Percentiles rank a stretch among this genome's conserved stretches.
These are phyloP conservation scores for Kalmanozyma brasiliensis DNA, from an alignment of 1,284 basidiomycete species.

Conservation along the genomic window DNA sequence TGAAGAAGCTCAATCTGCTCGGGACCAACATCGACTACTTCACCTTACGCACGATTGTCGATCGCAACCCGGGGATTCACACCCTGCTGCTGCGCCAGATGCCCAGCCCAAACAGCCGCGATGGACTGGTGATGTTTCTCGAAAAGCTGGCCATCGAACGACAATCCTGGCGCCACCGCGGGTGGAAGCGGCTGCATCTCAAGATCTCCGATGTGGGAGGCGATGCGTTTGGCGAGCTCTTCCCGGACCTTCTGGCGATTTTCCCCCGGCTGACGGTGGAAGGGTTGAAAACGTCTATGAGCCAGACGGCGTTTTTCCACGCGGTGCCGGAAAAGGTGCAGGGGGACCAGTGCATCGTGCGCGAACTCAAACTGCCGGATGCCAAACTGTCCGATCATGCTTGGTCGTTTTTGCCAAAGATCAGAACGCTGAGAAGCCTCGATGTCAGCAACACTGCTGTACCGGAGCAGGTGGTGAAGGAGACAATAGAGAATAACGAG, in stretches of 20 bases:
- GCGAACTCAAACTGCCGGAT: conserved; percentile 22
- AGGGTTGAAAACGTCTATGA: conserved; percentile 18
- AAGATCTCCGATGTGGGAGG: conserved; percentile 19
- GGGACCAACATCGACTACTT: conserved; percentile 24
- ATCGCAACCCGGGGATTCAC: conserved; percentile 8
- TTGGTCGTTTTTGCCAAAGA: conserved; percentile 19
- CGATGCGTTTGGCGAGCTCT: conserved; percentile 25
- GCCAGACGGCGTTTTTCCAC: conserved; percentile 15
- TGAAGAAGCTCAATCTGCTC: conserved; percentile 34
- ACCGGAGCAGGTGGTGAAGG: conserved; percentile 18
- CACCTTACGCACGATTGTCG: conserved; percentile 9
- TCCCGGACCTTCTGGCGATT: conserved; percentile 13
- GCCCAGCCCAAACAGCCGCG: conserved; percentile 17
- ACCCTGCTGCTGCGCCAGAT: conserved; percentile 23
- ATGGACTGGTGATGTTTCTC: conserved; percentile 19
- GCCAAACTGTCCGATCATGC: conserved; percentile 19
- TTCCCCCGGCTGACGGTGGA: conserved; percentile 19
- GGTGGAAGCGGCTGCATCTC: conserved; percentile 19
- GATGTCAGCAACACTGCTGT: conserved; percentile 29
- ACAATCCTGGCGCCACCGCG: conserved; percentile 2
- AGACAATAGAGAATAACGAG: conserved; percentile 17
- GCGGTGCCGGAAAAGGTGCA: conserved; percentile 5
- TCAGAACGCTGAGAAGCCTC: conserved; percentile 16
- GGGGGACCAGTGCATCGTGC: not conserved
- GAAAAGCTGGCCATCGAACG: conserved; percentile 1